phyloP scores from a whole-genome alignment of 2,329 filamentous ascomycete species.

The Dichotomopilus funicola region DNA sequence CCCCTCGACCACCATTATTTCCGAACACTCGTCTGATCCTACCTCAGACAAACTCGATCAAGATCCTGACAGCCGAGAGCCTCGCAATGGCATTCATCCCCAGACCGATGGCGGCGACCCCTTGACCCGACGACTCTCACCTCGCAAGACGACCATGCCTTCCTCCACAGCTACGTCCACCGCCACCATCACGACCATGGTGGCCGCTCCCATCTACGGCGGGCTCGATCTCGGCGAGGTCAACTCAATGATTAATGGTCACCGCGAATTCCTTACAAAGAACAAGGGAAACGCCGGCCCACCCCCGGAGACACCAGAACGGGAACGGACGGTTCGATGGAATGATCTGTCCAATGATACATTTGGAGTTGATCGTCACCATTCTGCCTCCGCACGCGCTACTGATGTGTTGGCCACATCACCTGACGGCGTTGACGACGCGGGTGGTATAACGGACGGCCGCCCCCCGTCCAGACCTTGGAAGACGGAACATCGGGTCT shows the following conservation, averaged over 20 bases:
- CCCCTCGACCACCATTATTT: constrained; percentile 9
- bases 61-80: constrained; percentile 18
- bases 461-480: constrained; percentile 31
- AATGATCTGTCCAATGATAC: constrained; percentile 8
- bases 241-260: constrained; percentile 30
- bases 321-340: constrained; percentile 24
- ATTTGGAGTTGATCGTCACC: constrained; percentile 2
- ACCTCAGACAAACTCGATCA: neutral
- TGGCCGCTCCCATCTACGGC: constrained; percentile 18
- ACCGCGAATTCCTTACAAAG: constrained; percentile 30
- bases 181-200: neutral
- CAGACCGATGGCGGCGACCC: constrained; percentile 30
- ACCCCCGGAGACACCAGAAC: constrained; percentile 35
- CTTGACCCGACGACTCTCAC: constrained; percentile 32
- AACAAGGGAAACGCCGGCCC: constrained; percentile 33
- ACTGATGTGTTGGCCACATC: constrained; percentile 12
- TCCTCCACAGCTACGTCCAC: constrained; percentile 20
- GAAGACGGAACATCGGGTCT: constrained; percentile 37
- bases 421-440: constrained; percentile 10
- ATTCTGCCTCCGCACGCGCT: constrained; percentile 8
- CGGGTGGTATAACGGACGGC: constrained; percentile 21
- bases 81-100: constrained; percentile 32
- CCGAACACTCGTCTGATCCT: constrained; percentile 16
- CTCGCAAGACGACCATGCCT: constrained; percentile 25
- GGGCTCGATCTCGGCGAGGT: constrained; percentile 31